phyloP scores from a whole-genome alignment of 768 basidiomycete genomes.

The Calocybe gangraenosa region DNA sequence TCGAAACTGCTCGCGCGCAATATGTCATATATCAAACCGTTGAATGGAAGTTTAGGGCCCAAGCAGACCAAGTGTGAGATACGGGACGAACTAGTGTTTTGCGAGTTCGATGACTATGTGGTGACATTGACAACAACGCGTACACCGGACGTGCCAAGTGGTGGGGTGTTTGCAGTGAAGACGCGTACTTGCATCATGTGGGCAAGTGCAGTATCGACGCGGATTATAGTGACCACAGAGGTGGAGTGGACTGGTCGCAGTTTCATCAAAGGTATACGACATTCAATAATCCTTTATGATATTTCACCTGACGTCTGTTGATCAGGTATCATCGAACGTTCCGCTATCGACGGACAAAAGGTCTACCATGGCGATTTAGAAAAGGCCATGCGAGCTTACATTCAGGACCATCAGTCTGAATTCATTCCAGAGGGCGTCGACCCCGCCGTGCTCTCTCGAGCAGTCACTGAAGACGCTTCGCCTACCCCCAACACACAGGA shows the following conservation, averaged over 20 bases:
- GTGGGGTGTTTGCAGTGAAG: conserved; percentile 90
- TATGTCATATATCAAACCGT: conserved; percentile 95
- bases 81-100: conserved; percentile 74
- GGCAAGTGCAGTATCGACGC: conserved; percentile 76
- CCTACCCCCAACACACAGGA: conserved; percentile 20
- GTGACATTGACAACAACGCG: conserved; percentile 83
- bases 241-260: conserved; percentile 97
- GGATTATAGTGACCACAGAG: conserved; percentile 81
- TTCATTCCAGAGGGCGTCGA: conserved; percentile 85
- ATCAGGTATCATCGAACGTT: conserved; percentile 88
- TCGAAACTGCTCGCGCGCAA: conserved; percentile 76
- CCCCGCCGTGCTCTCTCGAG: conserved; percentile 44
- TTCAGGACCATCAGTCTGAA: conserved; percentile 83
- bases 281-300: background rate
- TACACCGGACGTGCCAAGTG: conserved; percentile 94
- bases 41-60: conserved; percentile 85
- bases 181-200: conserved; percentile 94
- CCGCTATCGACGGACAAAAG: conserved; percentile 89
- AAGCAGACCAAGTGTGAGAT: conserved; percentile 96
- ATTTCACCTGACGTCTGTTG: background rate
- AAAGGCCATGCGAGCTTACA: conserved; percentile 81
- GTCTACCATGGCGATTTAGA: conserved; percentile 82
- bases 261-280: conserved; percentile 80
- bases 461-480: conserved; percentile 31
- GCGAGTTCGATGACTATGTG: conserved; percentile 82